Conservation (phyloP, 768 basidiomycete genomes). For the Filobasidium wieringae region DNA sequence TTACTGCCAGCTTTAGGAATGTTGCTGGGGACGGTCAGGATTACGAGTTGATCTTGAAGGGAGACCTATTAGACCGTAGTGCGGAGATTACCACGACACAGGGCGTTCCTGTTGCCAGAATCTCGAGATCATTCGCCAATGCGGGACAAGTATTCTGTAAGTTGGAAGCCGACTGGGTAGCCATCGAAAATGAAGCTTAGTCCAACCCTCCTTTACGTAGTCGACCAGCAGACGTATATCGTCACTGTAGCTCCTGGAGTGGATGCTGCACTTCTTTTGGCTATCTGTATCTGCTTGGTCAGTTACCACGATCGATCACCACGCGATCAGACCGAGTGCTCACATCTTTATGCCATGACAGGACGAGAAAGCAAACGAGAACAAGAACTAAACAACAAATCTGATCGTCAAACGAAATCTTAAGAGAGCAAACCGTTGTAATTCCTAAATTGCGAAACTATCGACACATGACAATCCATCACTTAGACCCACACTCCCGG, state of each 20-base stretch:
- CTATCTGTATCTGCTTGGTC: conserved; percentile 35
- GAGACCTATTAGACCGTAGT: conserved; percentile 34
- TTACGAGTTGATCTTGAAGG: conserved; percentile 23
- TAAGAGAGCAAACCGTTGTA: too few relatives aligned
- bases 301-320: neutral
- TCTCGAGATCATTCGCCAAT: conserved; percentile 29
- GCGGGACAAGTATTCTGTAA: conserved; percentile 27
- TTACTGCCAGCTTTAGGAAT: conserved; percentile 34
- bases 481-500: too few relatives aligned
- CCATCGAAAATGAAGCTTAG: too few relatives aligned
- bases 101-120: conserved; percentile 29
- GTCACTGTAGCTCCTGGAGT: conserved; percentile 37
- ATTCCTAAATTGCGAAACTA: too few relatives aligned
- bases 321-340: neutral
- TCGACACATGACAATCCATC: too few relatives aligned
- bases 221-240: conserved; percentile 23
- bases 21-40: conserved; percentile 19
- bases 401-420: too few relatives aligned
- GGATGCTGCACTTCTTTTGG: conserved; percentile 34
- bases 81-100: conserved; percentile 27
- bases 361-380: neutral
- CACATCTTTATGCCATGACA: neutral
- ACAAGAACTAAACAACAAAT: too few relatives aligned
- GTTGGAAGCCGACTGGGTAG: neutral
- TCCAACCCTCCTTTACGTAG: too few relatives aligned